phyloP scores from a whole-genome alignment of 148 eudicot species.

The Pharnaceum exiguum region DNA sequence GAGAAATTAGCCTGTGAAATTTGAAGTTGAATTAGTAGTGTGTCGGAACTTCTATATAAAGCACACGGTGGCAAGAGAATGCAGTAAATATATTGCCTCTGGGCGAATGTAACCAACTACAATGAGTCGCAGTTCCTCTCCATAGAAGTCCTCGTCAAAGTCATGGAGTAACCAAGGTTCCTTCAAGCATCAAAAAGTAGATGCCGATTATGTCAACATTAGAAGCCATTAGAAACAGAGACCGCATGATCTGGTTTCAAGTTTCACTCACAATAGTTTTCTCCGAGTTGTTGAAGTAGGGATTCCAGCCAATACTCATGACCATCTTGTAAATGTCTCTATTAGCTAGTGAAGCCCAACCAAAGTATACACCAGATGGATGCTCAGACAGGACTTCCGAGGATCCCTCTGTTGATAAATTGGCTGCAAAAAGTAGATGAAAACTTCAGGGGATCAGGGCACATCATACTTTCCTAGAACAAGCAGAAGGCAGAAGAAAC shows the following conservation, averaged over 20 bases:
- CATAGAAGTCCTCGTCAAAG: conserved; percentile 84
- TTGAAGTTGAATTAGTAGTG: background rate
- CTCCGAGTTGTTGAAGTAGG: conserved; percentile 80
- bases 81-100: conserved; percentile 57
- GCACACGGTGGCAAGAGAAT: background rate
- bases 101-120: conserved; percentile 89
- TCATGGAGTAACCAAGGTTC: conserved; percentile 99
- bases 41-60: background rate
- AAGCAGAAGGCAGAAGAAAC: no score
- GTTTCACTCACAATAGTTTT: conserved; percentile 80
- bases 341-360: conserved; percentile 75
- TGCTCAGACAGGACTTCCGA: conserved; percentile 58
- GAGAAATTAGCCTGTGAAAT: conserved; percentile 60
- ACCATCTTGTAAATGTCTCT: conserved; percentile 89
- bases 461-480: no score
- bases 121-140: conserved; percentile 71
- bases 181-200: conserved; percentile 24
- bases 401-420: conserved; percentile 66
- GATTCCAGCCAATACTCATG: conserved; percentile 99
- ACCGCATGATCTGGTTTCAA: background rate
- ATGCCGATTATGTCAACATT: background rate
- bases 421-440: conserved; percentile 63
- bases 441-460: no score
- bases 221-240: background rate
- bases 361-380: conserved; percentile 92